Conservation (phyloP, 441 rosid genomes). For the Pelargonium australe region DNA sequence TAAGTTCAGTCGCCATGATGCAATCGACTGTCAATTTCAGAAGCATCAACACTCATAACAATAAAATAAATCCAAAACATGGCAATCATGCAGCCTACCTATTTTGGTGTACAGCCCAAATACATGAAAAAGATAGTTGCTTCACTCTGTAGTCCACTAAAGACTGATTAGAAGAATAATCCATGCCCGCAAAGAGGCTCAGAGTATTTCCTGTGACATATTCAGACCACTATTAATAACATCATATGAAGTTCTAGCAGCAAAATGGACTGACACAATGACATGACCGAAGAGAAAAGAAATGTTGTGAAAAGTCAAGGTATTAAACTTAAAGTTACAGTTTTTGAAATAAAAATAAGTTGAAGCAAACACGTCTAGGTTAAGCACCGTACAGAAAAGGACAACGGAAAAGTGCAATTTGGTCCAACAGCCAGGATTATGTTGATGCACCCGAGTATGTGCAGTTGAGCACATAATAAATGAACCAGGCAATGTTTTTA, state of each 20-base stretch:
- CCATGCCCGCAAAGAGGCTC: slow-evolving; percentile 58
- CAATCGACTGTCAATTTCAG: slow-evolving; percentile 16
- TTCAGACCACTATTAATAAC: slow-evolving; percentile 17
- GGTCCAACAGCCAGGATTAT: slow-evolving; percentile 6
- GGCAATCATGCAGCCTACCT: slow-evolving; percentile 39
- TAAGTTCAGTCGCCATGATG: slow-evolving; percentile 9
- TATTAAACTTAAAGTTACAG: background rate
- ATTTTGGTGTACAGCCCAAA: slow-evolving; percentile 72
- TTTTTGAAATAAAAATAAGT: background rate
- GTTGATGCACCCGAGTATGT: background rate
- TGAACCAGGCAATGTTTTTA: background rate
- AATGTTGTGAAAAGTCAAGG: slow-evolving; percentile 5
- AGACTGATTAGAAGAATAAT: slow-evolving; percentile 40
- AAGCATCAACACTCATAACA: slow-evolving; percentile 1
- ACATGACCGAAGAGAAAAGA: slow-evolving; percentile 3
- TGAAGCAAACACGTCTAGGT: background rate
- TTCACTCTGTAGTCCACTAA: slow-evolving; percentile 82
- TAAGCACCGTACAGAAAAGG: background rate
- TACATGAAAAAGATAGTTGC: slow-evolving; percentile 59
- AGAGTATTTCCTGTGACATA: slow-evolving; percentile 55
- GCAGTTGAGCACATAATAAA: background rate
- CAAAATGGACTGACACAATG: slow-evolving; percentile 14
- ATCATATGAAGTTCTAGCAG: slow-evolving; percentile 16
- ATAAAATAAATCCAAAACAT: slow-evolving; percentile 9
- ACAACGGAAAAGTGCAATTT: background rate